Conservation (phyloP, 2,329 filamentous ascomycete genomes). For the Tolypocladium tundrense region DNA sequence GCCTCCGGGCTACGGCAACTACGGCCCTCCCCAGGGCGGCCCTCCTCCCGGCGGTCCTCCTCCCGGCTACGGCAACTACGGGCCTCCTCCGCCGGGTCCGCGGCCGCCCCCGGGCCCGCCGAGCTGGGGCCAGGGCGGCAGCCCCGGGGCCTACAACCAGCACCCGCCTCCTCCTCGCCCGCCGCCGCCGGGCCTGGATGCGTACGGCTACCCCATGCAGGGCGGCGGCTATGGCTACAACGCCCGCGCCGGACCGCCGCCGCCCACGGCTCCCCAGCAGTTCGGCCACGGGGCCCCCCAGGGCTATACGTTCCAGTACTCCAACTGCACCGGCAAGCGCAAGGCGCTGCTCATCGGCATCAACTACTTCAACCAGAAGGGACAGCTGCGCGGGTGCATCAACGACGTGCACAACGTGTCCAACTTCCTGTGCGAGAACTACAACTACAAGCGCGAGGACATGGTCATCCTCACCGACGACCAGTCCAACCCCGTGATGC, state of each 20-base stretch:
- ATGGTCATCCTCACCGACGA: constrained; percentile 75
- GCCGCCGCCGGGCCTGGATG: constrained; percentile 32
- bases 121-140: constrained; percentile 8
- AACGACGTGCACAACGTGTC: constrained; percentile 75
- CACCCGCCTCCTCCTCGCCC: constrained; percentile 23
- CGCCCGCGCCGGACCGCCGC: constrained; percentile 26
- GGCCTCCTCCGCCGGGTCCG: constrained; percentile 10
- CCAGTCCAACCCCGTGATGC: constrained; percentile 57
- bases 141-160: constrained; percentile 6
- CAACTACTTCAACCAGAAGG: constrained; percentile 68
- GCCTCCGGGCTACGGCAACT: constrained; percentile 9
- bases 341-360: constrained; percentile 71
- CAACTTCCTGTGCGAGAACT: constrained; percentile 55
- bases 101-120: constrained; percentile 5
- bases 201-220: constrained; percentile 35
- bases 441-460: constrained; percentile 65
- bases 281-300: constrained; percentile 60
- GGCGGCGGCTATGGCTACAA: constrained; percentile 15
- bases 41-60: constrained; percentile 9
- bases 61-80: constrained; percentile 12
- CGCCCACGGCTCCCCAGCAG: constrained; percentile 39
- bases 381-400: constrained; percentile 66
- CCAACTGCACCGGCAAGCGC: constrained; percentile 60
- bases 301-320: constrained; percentile 66
- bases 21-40: constrained; percentile 10